Evolutionary conservation across 306 rosid genomes (phyloP), one percentile per base, ranked within the genome.

Genomic region (Trichosanthes truncata): DNA sequence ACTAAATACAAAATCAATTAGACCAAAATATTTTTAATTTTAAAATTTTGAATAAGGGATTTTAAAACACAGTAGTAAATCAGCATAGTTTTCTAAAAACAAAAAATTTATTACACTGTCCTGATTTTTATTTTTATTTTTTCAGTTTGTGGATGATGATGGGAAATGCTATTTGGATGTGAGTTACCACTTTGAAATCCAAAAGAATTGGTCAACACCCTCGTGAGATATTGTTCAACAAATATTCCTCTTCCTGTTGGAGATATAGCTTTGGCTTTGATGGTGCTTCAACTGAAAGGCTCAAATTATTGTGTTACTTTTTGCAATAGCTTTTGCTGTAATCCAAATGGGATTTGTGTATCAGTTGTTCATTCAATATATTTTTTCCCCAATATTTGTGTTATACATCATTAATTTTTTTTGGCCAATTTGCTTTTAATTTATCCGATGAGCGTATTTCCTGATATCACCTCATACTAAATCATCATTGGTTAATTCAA

Each of bases 141-240:
- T 29, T 26, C 89, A 93, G 98, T 93, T 91, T 84, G 86, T 90
- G 83, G 98, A 93, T 87, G 98, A 93, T 81, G 98, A 93, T 89
- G 86, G 90, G 53, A 91, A 90, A 83, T 91, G 97, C 89, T 88
- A 89, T 81, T 83, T 93, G 93, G 97, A 93, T 72, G 80, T 83
- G 9, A 87, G 82, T 65, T 93, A 93, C 88, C 78, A 84, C 85
- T 93, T 93, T 80, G 98, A 93, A 71, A 93, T 93, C 81, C 93
- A 84, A 84, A 93, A 90, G 92, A 88, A 84, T 48, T 93, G 97
- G 98, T 85, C 96, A 77, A 75, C 81, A 74, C 49, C 85, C 35
- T 78, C 77, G 33, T 91, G 80, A 89, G 46, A 18, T n/a, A 56
- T 63, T 29, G 18, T 33, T 62, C 67, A 29, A 36, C 73, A 17